These are phyloP conservation scores for Closterium sp. DNA, from an alignment of 139 green algal species.

Conservation along the genomic window DNA sequence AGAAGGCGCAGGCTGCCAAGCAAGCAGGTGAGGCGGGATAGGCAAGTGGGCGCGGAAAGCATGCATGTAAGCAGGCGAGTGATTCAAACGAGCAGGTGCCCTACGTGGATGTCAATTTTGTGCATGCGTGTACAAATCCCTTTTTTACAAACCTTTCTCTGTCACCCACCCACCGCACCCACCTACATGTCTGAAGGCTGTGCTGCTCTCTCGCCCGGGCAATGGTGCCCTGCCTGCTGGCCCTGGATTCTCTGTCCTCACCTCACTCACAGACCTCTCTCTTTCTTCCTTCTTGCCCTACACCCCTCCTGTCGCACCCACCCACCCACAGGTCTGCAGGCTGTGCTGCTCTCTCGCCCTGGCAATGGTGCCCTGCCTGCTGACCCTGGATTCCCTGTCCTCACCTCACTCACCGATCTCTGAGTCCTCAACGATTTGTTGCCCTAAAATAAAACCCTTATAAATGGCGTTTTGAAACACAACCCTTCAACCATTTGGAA, in stretches of 20 bases:
- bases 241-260: slow-evolving; percentile 46
- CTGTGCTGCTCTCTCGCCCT: slow-evolving; percentile 30
- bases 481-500: too few species aligned
- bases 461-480: too few species aligned
- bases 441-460: too few species aligned
- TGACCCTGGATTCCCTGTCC: slow-evolving; percentile 40
- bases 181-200: slow-evolving; percentile 29
- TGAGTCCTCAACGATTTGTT: too few species aligned
- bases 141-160: neutral
- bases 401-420: slow-evolving; percentile 38
- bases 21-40: slow-evolving; percentile 31
- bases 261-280: slow-evolving; percentile 1
- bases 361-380: slow-evolving; percentile 38
- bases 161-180: neutral
- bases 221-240: slow-evolving; percentile 30
- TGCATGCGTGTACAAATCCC: too few species aligned
- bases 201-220: slow-evolving; percentile 32
- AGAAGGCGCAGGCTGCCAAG: slow-evolving; percentile 77
- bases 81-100: too few species aligned
- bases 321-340: slow-evolving; percentile 31
- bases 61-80: too few species aligned
- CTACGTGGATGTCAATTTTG: too few species aligned
- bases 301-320: neutral
- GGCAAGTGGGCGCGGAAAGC: too few species aligned
- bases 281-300: neutral